phyloP scores from a whole-genome alignment of 192 early-diverging fungal genomes.

The Phycomyces nitens region DNA sequence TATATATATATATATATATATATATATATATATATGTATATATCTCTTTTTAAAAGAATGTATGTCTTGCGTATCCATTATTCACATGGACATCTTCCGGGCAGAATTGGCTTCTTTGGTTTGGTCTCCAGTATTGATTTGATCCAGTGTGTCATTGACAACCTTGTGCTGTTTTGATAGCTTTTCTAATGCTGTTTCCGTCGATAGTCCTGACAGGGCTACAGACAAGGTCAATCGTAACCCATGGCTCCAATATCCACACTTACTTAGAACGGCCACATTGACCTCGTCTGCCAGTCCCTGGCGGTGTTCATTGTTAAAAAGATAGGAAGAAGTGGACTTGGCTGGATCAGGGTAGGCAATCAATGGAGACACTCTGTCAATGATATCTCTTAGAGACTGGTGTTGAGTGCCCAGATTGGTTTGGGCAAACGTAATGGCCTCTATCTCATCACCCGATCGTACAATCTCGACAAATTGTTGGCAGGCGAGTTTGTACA shows the following conservation, averaged over 20 bases:
- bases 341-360: conserved; percentile 10
- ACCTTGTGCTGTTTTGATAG: not conserved
- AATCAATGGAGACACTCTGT: conserved; percentile 11
- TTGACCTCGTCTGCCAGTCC: conserved; percentile 12
- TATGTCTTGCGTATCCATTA: no score
- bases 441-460: not conserved
- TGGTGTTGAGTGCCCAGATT: conserved; percentile 1
- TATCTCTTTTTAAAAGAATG: no score
- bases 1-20: no score
- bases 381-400: not conserved
- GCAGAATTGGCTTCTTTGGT: no score
- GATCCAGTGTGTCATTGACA: no score
- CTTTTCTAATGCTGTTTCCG: conserved; percentile 5
- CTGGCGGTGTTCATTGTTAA: conserved; percentile 10
- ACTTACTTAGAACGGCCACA: conserved; percentile 10
- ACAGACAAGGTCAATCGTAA: not conserved
- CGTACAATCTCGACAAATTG: conserved; percentile 16
- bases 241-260: no score
- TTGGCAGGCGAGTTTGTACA: conserved; percentile 16
- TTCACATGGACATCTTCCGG: no score
- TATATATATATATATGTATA: no score
- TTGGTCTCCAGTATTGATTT: no score
- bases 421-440: conserved; percentile 9
- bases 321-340: conserved; percentile 4
- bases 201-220: not conserved